Evolutionary conservation across 768 basidiomycete genomes (phyloP).

Genomic region (Panaeolus papilionaceus): DNA sequence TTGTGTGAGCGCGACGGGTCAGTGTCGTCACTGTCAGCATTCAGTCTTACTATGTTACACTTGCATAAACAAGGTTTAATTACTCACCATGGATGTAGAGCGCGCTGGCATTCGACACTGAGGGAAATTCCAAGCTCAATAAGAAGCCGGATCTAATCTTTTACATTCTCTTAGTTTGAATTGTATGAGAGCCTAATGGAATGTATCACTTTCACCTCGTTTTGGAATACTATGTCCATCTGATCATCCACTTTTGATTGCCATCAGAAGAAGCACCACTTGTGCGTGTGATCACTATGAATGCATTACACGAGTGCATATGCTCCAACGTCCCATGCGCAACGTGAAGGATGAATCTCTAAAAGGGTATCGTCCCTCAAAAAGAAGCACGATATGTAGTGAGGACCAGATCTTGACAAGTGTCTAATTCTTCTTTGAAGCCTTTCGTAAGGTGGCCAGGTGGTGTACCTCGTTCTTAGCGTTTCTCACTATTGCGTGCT

Average conservation of each 20-base stretch:
- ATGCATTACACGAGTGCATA: background rate
- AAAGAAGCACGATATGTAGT: background rate
- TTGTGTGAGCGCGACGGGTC: too few relatives aligned
- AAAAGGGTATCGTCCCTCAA: background rate
- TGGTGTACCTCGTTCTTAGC: background rate
- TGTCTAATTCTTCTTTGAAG: background rate
- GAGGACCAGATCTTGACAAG: background rate
- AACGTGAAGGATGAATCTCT: background rate
- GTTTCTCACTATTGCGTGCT: background rate
- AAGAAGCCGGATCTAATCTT: conserved; percentile 4
- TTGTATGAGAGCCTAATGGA: background rate
- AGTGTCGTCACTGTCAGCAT: too few relatives aligned
- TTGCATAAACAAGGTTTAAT: background rate
- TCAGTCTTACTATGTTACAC: too few relatives aligned
- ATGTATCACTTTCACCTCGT: background rate
- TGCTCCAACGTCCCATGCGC: background rate
- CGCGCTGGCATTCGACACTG: too few relatives aligned
- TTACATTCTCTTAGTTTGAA: background rate
- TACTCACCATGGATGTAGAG: background rate
- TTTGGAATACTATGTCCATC: background rate
- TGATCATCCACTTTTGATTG: background rate
- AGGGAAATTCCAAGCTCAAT: background rate
- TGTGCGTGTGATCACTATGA: background rate
- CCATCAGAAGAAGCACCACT: conserved; percentile 11
- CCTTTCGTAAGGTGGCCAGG: background rate